These are phyloP conservation scores for Umbelopsis sp. DNA, from an alignment of 192 early-diverging fungal genomes.

Conservation along the genomic window DNA sequence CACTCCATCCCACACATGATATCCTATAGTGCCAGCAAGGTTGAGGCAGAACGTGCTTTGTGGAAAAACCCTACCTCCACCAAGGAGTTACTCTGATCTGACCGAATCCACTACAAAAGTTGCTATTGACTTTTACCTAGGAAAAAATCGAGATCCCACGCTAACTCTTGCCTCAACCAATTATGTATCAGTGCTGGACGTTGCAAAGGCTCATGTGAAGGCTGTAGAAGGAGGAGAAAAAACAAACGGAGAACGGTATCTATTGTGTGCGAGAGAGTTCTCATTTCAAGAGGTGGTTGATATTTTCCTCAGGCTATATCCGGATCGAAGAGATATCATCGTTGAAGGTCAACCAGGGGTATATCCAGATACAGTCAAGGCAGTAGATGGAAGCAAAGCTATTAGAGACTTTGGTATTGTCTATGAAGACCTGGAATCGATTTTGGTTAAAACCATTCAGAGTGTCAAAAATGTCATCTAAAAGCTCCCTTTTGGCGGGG, in stretches of 20 bases:
- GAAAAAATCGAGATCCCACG: neutral
- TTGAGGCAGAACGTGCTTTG: conserved; percentile 8
- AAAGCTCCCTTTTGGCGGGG: neutral
- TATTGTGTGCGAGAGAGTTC: neutral
- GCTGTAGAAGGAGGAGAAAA: neutral
- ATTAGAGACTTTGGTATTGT: neutral
- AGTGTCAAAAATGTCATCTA: neutral
- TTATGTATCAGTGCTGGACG: neutral
- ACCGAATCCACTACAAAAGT: neutral
- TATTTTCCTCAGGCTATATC: neutral
- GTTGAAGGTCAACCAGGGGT: conserved; percentile 10
- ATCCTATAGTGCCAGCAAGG: conserved; percentile 5
- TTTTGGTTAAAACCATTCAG: neutral
- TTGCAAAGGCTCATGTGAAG: conserved; percentile 6
- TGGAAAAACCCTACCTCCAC: conserved; percentile 12
- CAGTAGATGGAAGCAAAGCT: conserved; percentile 4
- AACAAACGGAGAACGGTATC: conserved; percentile 13
- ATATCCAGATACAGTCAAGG: neutral
- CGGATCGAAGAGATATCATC: neutral
- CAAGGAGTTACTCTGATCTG: neutral
- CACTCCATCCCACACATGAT: neutral
- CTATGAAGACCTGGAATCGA: neutral
- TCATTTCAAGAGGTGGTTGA: neutral
- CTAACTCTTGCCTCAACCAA: neutral
- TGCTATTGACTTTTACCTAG: neutral